These are phyloP conservation scores for Populus alba DNA, from an alignment of 345 rosid genomes.

Conservation along the genomic window DNA sequence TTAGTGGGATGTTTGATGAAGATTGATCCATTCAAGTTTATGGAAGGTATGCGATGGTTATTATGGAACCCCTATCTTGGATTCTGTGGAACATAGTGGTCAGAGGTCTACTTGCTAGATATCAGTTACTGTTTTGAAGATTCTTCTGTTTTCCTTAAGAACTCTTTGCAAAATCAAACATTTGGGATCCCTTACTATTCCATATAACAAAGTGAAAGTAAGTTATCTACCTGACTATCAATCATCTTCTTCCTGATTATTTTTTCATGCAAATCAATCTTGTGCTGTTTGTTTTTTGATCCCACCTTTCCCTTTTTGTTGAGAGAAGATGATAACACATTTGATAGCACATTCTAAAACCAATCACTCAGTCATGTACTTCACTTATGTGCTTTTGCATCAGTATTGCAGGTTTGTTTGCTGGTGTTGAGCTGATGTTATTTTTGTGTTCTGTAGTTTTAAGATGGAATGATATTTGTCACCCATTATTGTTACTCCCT, in stretches of 20 bases:
- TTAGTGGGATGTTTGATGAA: slow-evolving; percentile 8
- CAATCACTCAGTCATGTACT: not conserved
- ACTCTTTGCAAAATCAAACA: slow-evolving; percentile 31
- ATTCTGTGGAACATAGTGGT: slow-evolving; percentile 23
- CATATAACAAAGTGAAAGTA: slow-evolving; percentile 34
- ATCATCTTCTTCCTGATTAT: slow-evolving; percentile 3
- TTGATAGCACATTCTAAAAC: not conserved
- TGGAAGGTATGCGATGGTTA: not conserved
- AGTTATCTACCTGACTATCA: slow-evolving; percentile 25
- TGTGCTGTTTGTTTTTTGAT: not conserved
- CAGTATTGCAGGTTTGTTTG: not conserved
- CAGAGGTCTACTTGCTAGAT: slow-evolving; percentile 16
- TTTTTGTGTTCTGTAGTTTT: not conserved
- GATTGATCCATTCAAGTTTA: slow-evolving; percentile 6
- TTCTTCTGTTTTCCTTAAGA: slow-evolving; percentile 31
- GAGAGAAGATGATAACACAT: not conserved
- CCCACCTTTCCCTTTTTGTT: not conserved
- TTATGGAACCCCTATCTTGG: slow-evolving; percentile 13
- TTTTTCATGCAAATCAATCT: not conserved
- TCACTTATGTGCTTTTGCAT: not conserved
- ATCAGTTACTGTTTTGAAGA: slow-evolving; percentile 17
- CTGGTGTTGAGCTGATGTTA: not conserved
- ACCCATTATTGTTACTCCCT: not conserved
- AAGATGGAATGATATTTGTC: not conserved
- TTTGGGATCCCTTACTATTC: slow-evolving; percentile 24